phyloP scores from a whole-genome alignment of 2,329 filamentous ascomycete genomes.

The Metarhizium anisopliae region DNA sequence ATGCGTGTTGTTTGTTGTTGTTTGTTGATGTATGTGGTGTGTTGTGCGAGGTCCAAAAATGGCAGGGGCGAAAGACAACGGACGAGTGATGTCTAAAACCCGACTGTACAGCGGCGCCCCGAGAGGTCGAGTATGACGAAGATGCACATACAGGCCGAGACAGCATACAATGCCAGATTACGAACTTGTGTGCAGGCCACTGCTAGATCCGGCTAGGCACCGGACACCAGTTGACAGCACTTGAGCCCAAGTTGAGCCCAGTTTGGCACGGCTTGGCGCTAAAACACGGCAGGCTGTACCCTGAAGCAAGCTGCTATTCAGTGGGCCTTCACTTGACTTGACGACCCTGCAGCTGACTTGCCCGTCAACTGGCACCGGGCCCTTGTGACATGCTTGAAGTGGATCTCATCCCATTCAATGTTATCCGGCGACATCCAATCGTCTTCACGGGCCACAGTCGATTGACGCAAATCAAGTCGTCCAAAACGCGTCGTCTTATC shows the following conservation, averaged over 20 bases:
- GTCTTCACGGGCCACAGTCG: background rate
- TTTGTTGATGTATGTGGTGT: background rate
- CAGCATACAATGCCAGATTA: background rate
- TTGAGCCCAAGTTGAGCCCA: background rate
- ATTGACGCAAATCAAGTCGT: background rate
- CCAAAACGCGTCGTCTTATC: background rate
- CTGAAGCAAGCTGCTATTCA: background rate
- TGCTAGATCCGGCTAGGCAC: slow-evolving; percentile 2
- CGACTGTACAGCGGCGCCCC: background rate
- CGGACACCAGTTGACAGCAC: background rate
- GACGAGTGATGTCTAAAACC: background rate
- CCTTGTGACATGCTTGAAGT: background rate
- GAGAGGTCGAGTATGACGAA: background rate
- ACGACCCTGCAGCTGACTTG: background rate
- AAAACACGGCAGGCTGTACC: background rate
- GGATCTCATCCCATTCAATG: background rate
- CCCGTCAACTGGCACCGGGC: background rate
- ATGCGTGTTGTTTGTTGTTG: background rate
- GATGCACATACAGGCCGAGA: background rate
- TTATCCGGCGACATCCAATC: background rate
- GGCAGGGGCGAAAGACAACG: background rate
- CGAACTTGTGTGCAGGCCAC: background rate
- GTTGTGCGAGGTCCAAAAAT: background rate
- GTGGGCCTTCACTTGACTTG: background rate
- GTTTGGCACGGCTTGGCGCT: background rate